These are phyloP conservation scores for Pythium aphanidermatum DNA, from an alignment of 352 stramenopile species.

Conservation along the genomic window DNA sequence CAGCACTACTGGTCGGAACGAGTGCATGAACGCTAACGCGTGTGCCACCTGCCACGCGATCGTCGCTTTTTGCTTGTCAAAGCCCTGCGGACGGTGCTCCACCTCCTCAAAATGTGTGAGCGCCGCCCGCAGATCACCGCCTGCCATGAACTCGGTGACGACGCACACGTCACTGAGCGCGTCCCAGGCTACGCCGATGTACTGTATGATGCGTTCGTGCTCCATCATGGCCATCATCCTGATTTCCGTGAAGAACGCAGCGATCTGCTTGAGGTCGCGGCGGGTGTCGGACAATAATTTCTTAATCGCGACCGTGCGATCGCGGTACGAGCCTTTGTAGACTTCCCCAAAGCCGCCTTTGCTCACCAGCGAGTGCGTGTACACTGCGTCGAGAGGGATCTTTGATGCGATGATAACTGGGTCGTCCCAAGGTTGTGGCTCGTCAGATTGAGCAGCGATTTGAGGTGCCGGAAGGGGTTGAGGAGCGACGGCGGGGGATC, in stretches of 20 bases:
- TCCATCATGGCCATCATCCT: conserved; percentile 22
- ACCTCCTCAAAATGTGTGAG: conserved; percentile 7
- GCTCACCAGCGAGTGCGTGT: no score
- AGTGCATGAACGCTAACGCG: conserved; percentile 46
- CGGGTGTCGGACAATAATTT: conserved; percentile 1
- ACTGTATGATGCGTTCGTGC: conserved; percentile 37
- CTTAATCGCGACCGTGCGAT: conserved; percentile 11
- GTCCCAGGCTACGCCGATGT: conserved; percentile 46
- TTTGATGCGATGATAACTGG: no score
- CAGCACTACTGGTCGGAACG: conserved; percentile 20
- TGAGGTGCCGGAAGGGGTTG: no score
- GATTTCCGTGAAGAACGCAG: conserved; percentile 20
- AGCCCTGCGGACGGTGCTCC: conserved; percentile 19
- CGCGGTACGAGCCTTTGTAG: conserved; percentile 4
- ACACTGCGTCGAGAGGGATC: no score
- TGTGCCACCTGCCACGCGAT: conserved; percentile 40
- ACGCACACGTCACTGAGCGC: conserved; percentile 40
- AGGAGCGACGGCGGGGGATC: no score
- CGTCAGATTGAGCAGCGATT: no score
- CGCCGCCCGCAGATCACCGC: conserved; percentile 13
- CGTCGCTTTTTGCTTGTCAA: conserved; percentile 34
- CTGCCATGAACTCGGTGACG: conserved; percentile 28
- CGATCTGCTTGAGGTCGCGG: conserved; percentile 8
- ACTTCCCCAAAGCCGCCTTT: conserved; percentile 17
- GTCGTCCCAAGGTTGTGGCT: no score